Conservation (phyloP, 495 filamentous ascomycete genomes). For the Lasiosphaeris hirsuta region DNA sequence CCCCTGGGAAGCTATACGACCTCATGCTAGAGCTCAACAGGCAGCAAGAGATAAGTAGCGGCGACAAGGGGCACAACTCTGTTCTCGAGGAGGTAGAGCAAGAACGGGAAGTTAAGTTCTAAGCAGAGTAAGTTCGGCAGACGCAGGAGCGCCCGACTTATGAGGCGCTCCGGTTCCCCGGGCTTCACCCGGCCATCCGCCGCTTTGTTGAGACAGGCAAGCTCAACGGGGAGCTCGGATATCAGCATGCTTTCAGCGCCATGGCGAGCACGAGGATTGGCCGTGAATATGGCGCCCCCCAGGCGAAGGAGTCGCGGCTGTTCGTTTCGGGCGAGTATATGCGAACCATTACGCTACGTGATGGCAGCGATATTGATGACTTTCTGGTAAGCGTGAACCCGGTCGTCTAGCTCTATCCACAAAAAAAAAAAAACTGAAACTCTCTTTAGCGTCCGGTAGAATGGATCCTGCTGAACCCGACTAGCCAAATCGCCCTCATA, state of each 20-base stretch:
- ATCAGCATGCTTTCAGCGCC: conserved; percentile 27
- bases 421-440: conserved; percentile 3
- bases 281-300: conserved; percentile 16
- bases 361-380: conserved; percentile 18
- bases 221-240: conserved; percentile 12
- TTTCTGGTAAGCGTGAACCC: conserved; percentile 24
- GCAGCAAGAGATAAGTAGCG: conserved; percentile 20
- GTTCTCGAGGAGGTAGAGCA: conserved; percentile 51
- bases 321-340: conserved; percentile 33
- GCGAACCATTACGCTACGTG: conserved; percentile 14
- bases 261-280: conserved; percentile 25
- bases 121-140: conserved; percentile 42
- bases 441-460: conserved; percentile 33
- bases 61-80: conserved; percentile 9
- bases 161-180: conserved; percentile 22
- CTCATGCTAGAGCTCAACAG: conserved; percentile 27
- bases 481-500: conserved; percentile 39
- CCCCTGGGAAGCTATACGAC: conserved; percentile 11
- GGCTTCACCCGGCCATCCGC: conserved; percentile 22
- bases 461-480: conserved; percentile 32
- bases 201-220: conserved; percentile 23
- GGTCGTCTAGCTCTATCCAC: not conserved
- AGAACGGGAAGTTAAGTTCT: conserved; percentile 42
- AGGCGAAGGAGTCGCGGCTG: conserved; percentile 20
- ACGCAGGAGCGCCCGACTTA: conserved; percentile 27